Conservation (phyloP, 1,284 basidiomycete species). For the Butyriboletus appendiculatus region DNA sequence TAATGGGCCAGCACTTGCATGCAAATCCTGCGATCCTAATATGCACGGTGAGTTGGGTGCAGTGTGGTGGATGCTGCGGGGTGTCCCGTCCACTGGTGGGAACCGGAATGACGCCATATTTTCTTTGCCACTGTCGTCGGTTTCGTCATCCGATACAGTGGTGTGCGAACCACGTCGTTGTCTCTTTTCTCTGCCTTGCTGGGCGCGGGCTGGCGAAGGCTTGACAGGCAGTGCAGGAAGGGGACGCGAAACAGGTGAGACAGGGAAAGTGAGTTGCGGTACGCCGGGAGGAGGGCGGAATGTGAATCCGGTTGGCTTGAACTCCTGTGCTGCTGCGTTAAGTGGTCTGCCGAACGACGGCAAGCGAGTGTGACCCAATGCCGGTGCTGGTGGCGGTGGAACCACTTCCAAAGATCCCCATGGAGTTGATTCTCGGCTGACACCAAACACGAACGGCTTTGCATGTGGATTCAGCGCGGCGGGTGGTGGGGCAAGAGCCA, state of each 20-base stretch:
- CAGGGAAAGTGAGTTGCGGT: slow-evolving; percentile 51
- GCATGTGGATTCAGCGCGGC: slow-evolving; percentile 71
- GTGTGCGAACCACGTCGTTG: slow-evolving; percentile 51
- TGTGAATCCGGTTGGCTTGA: slow-evolving; percentile 69
- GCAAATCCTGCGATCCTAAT: slow-evolving; percentile 25
- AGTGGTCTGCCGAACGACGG: slow-evolving; percentile 67
- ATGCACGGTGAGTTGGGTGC: slow-evolving; percentile 42
- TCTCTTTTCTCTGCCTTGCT: slow-evolving; percentile 77
- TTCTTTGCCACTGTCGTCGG: slow-evolving; percentile 44
- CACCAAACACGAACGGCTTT: slow-evolving; percentile 78
- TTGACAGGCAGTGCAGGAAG: slow-evolving; percentile 37
- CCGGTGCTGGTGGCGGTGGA: slow-evolving; percentile 38
- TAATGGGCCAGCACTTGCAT: slow-evolving; percentile 41
- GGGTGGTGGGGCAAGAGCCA: slow-evolving; percentile 16
- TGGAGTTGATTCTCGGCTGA: slow-evolving; percentile 30
- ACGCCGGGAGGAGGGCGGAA: slow-evolving; percentile 69
- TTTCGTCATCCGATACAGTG: slow-evolving; percentile 44
- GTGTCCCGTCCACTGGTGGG: slow-evolving; percentile 54
- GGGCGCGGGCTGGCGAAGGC: slow-evolving; percentile 33
- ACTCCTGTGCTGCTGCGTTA: slow-evolving; percentile 76
- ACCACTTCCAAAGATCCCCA: slow-evolving; percentile 34
- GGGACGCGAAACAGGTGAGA: slow-evolving; percentile 35
- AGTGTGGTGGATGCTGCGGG: slow-evolving; percentile 49
- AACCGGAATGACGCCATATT: slow-evolving; percentile 76
- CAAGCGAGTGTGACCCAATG: slow-evolving; percentile 52